These are phyloP conservation scores for Odontarrhena argentea DNA, from an alignment of 345 rosid species.

Conservation along the genomic window DNA sequence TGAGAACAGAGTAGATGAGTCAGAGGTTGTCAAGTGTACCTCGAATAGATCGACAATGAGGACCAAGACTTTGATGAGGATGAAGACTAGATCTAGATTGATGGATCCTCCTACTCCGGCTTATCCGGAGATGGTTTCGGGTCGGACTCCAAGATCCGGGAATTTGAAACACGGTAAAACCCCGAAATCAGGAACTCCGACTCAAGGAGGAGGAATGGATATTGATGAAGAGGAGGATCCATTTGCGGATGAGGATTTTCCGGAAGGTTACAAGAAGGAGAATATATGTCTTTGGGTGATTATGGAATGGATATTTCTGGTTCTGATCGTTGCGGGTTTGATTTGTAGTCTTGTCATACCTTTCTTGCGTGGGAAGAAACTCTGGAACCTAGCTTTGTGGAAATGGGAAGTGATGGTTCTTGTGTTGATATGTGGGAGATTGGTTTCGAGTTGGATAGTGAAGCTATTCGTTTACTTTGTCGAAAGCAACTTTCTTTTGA, in stretches of 20 bases:
- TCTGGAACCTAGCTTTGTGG: slow-evolving; percentile 71
- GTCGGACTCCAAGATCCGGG: slow-evolving; percentile 44
- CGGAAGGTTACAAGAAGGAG: slow-evolving; percentile 63
- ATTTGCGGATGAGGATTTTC: slow-evolving; percentile 70
- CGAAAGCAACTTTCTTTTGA: slow-evolving; percentile 71
- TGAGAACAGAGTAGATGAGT: slow-evolving; percentile 35
- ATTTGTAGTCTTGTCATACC: slow-evolving; percentile 56
- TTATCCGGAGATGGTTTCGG: slow-evolving; percentile 45
- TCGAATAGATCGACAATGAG: slow-evolving; percentile 50
- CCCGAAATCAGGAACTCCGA: slow-evolving; percentile 32
- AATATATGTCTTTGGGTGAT: slow-evolving; percentile 48
- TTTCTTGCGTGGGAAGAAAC: slow-evolving; percentile 35
- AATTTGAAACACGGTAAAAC: slow-evolving; percentile 50
- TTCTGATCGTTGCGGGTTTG: slow-evolving; percentile 60
- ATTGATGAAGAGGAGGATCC: slow-evolving; percentile 81
- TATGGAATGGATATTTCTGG: slow-evolving; percentile 69
- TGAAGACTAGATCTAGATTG: slow-evolving; percentile 70
- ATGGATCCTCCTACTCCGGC: slow-evolving; percentile 60
- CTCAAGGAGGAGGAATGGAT: slow-evolving; percentile 27
- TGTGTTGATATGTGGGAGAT: slow-evolving; percentile 79
- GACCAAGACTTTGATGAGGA: slow-evolving; percentile 45
- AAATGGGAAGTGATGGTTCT: slow-evolving; percentile 85
- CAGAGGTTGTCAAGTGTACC: slow-evolving; percentile 59
- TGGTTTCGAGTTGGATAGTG: slow-evolving; percentile 85
- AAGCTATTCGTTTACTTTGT: slow-evolving; percentile 62